Evolutionary conservation across 2,329 filamentous ascomycete genomes (phyloP), one percentile per base, ranked within the genome.

Genomic region (Pseudogymnoascus sp.): DNA sequence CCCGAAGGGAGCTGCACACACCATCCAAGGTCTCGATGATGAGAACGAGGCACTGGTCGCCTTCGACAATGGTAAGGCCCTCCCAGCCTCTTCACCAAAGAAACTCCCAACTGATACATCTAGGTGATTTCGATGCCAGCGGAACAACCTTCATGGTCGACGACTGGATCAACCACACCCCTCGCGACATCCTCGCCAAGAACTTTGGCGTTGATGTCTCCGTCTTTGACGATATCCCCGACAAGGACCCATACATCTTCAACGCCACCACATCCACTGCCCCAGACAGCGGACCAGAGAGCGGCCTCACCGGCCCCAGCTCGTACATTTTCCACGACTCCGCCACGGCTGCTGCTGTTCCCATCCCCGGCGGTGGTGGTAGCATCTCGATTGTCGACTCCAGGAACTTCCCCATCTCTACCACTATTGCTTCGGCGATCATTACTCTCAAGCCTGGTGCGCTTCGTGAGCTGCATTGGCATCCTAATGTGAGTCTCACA

Each of bases 111-210:
- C 16, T 30, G 18, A 34, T 22, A 37, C 3, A 20, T n/a, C 6
- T 9, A 67, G 65, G 65, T 2, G 78, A 88, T 67, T 89, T 88
- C 68, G 84, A 88, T 68, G 80, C 79, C 59, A 74, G 79, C 30
- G 83, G 83, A 78, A 87, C 83, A 0, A 88, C 86, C 0, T 89
- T 89, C 76, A 87, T 84, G 74, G 77, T 89, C 22, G 85, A 86
- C 64, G 86, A 89, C 73, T 89, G 86, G 86, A 77, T 89, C 35
- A 74, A 80, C 0, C 85, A 88, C 68, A 89, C 85, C 0, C 86
- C 86, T 0, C 81, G 80, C 58, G 74, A 76, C 1, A 77, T 89
- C 47, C 75, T 89, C 0, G 85, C 85, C 35, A 88, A 87, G 74
- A 89, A 88, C 74, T 88, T 89, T 65, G 83, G 84, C 20, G 78